Conservation (phyloP, 441 rosid species). For the Gossypium laxum region DNA sequence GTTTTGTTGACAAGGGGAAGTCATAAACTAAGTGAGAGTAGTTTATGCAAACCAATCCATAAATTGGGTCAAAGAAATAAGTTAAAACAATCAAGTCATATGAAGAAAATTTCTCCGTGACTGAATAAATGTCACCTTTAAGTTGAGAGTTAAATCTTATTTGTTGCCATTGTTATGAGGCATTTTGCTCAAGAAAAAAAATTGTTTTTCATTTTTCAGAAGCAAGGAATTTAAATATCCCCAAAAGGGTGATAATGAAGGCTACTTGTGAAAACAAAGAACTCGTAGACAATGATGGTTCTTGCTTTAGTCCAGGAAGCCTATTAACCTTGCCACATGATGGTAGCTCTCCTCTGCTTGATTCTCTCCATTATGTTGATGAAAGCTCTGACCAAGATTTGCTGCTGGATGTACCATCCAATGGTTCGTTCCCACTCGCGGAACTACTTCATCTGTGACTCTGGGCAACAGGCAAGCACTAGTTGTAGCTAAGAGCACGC, state of each 20-base stretch:
- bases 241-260: constrained; percentile 49
- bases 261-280: constrained; percentile 48
- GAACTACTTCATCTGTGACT: constrained; percentile 61
- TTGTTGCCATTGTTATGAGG: background rate
- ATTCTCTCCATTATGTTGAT: constrained; percentile 42
- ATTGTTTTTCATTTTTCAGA: constrained; percentile 28
- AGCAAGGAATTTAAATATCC: constrained; percentile 50
- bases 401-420: constrained; percentile 75
- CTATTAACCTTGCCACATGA: constrained; percentile 63
- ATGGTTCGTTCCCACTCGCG: constrained; percentile 73
- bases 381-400: constrained; percentile 70
- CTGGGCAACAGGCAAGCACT: constrained; percentile 45
- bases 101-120: background rate
- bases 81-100: background rate
- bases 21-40: background rate
- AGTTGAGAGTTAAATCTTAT: background rate
- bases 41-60: background rate
- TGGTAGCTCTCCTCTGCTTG: constrained; percentile 49
- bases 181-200: background rate
- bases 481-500: constrained; percentile 35
- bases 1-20: background rate
- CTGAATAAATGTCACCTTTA: background rate
- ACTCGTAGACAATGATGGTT: constrained; percentile 40
- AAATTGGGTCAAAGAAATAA: background rate
- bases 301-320: constrained; percentile 69